These are phyloP conservation scores for Baudoinia panamericana DNA, from an alignment of 495 filamentous ascomycete species.

Conservation along the genomic window DNA sequence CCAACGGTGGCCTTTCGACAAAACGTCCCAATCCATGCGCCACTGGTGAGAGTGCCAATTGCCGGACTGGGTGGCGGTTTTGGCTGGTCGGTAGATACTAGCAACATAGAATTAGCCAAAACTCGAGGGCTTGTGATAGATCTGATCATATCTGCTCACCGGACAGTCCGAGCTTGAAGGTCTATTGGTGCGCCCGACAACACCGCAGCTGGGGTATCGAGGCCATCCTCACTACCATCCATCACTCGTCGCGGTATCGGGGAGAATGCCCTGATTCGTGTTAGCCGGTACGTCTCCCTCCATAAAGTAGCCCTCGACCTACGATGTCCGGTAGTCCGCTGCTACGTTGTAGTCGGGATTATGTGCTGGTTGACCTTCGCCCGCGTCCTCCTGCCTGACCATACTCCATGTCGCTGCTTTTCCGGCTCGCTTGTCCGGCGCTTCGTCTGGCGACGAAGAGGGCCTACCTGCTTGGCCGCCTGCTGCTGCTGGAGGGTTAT, in stretches of 20 bases:
- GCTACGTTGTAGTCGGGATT: conserved; percentile 67
- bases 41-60: conserved; percentile 69
- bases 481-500: conserved; percentile 3
- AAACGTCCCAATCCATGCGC: conserved; percentile 97
- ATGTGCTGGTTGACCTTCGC: conserved; percentile 45
- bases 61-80: conserved; percentile 89
- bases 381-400: conserved; percentile 41
- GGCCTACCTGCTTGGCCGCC: not conserved
- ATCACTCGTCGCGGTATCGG: conserved; percentile 77
- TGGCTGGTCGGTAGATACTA: conserved; percentile 81
- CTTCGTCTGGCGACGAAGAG: not conserved
- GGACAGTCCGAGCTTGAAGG: conserved; percentile 81
- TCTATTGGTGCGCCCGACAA: conserved; percentile 89
- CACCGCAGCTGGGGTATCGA: conserved; percentile 62
- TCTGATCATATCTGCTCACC: too few relatives aligned
- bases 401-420: conserved; percentile 29
- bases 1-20: conserved; percentile 82
- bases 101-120: not conserved
- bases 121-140: too few relatives aligned
- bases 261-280: conserved; percentile 56
- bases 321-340: conserved; percentile 74
- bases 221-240: conserved; percentile 76
- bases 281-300: conserved; percentile 18
- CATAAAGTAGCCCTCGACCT: conserved; percentile 24
- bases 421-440: not conserved